Evolutionary conservation across 768 basidiomycete species (phyloP).

Genomic region (Lactarius sp.): DNA sequence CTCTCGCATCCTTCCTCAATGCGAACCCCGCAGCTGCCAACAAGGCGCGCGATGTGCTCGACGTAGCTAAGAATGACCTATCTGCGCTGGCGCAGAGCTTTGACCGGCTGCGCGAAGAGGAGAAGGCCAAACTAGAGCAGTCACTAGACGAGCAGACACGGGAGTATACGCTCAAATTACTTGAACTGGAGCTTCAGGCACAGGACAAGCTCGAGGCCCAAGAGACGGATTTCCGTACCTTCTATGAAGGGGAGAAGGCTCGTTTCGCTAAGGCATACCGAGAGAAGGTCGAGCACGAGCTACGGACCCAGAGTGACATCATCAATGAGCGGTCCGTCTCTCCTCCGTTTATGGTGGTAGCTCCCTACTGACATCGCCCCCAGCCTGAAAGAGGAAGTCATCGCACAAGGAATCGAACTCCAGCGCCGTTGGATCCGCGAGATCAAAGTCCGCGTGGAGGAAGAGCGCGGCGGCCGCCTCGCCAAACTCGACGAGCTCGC

Average conservation of each 20-base stretch:
- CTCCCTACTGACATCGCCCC: not conserved
- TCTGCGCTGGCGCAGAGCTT: constrained; percentile 72
- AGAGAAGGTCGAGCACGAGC: constrained; percentile 79
- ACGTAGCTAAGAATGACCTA: constrained; percentile 76
- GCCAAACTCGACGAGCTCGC: constrained; percentile 93
- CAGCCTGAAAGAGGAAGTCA: constrained; percentile 89
- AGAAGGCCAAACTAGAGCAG: constrained; percentile 59
- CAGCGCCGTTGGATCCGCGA: constrained; percentile 96
- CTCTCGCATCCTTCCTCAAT: constrained; percentile 78
- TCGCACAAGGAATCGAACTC: constrained; percentile 95
- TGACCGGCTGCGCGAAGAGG: constrained; percentile 73
- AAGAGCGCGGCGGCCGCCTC: constrained; percentile 92
- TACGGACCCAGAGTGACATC: constrained; percentile 82
- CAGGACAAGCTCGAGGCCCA: constrained; percentile 82
- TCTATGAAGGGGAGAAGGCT: constrained; percentile 72
- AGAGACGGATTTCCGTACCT: constrained; percentile 79
- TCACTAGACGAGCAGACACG: constrained; percentile 75
- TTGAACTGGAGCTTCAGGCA: constrained; percentile 80
- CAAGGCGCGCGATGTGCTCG: constrained; percentile 70
- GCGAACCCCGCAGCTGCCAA: constrained; percentile 62
- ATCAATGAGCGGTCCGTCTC: constrained; percentile 86
- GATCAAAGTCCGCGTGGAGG: constrained; percentile 92
- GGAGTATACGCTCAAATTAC: constrained; percentile 75
- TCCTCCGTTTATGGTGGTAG: not conserved
- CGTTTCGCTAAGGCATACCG: constrained; percentile 74